phyloP scores from a whole-genome alignment of 2,329 filamentous ascomycete genomes.

The Diaporthe sp. region DNA sequence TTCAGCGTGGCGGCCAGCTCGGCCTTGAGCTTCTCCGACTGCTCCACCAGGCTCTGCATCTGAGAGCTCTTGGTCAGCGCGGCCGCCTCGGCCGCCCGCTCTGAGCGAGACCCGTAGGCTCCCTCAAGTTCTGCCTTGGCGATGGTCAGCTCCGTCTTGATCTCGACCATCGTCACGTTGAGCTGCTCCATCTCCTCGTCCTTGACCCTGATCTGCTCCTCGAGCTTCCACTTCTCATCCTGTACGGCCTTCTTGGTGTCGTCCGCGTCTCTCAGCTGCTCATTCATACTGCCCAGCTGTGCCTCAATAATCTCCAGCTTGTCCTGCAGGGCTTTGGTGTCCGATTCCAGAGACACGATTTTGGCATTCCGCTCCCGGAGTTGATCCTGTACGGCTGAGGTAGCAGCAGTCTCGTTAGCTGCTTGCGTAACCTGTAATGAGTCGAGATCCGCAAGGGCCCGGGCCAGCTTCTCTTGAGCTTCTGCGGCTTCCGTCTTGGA shows the following conservation, averaged over 20 bases:
- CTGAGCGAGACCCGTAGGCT: conserved; percentile 70
- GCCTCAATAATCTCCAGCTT: conserved; percentile 52
- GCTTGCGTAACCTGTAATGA: conserved; percentile 50
- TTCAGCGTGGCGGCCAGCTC: conserved; percentile 66
- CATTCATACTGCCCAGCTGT: conserved; percentile 44
- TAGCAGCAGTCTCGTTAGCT: conserved; percentile 48
- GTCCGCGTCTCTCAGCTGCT: conserved; percentile 43
- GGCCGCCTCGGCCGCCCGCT: conserved; percentile 71
- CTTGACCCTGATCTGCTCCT: conserved; percentile 62
- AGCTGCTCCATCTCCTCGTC: conserved; percentile 65
- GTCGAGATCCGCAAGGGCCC: conserved; percentile 64
- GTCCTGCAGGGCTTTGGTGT: conserved; percentile 55
- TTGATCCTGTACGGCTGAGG: conserved; percentile 55
- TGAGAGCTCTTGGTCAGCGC: conserved; percentile 66
- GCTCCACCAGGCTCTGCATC: conserved; percentile 59
- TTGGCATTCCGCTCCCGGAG: conserved; percentile 60
- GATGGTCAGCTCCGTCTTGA: conserved; percentile 74
- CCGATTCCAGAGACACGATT: conserved; percentile 60
- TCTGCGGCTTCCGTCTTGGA: conserved; percentile 49
- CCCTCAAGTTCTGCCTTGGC: conserved; percentile 74
- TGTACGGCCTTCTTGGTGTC: conserved; percentile 50
- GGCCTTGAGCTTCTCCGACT: conserved; percentile 64
- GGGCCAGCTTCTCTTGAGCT: conserved; percentile 64
- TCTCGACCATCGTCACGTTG: conserved; percentile 67
- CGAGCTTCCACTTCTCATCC: conserved; percentile 51